Evolutionary conservation across 2,329 filamentous ascomycete species (phyloP), one percentile per base, ranked within the genome.

Genomic region (Phialemoniopsis sp.): DNA sequence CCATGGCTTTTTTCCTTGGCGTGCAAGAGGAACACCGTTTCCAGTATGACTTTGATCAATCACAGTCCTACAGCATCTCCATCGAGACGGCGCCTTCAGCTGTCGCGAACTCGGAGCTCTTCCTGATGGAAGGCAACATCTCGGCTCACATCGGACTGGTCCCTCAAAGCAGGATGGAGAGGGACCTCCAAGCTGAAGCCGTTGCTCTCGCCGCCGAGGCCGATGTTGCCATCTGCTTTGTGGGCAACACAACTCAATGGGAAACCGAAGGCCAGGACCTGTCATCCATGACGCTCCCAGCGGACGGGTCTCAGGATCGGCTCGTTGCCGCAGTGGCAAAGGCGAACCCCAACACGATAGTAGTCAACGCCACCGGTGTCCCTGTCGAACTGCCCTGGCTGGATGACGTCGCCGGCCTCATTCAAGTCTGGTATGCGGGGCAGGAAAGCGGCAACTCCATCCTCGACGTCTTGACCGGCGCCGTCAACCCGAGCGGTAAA

Each of bases 361-460:
- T 84, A 9, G 71, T 82, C 4, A 72, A 80, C 43, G 78, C 82
- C 40, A 79, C 76, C 8, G 80, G 79, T 31, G 78, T 78, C 0
- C 78, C 79, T 8, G 62, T 76, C 10, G 62, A 66, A 2, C 70
- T 78, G 73, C 71, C 73, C 4, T 78, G 73, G 73, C 57, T 64
- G 4, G 49, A 61, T 30, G 57, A 64, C 32, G 68, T 67, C 28
- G 50, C 41, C 28, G 46, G 52, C n/a, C 37, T 63, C 4, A 36
- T 62, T 12, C 57, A 60, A 40, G 56, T 54, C 19, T 53, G 50
- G 80, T 84, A 82, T 47, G 78, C 79, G 46, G 80, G 80, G 13
- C 80, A 83, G 49, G 80, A 84, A 58, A 73, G 75, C 29, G 82
- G 82, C 4, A 83, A 85, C 49, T 78, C 79, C 2, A 78, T 86